A percentile compares a stretch with the other conserved stretches of the same genome.
These are phyloP conservation scores for Fusarium albidum DNA, from an alignment of 2,329 filamentous ascomycete genomes.

Conservation along the genomic window DNA sequence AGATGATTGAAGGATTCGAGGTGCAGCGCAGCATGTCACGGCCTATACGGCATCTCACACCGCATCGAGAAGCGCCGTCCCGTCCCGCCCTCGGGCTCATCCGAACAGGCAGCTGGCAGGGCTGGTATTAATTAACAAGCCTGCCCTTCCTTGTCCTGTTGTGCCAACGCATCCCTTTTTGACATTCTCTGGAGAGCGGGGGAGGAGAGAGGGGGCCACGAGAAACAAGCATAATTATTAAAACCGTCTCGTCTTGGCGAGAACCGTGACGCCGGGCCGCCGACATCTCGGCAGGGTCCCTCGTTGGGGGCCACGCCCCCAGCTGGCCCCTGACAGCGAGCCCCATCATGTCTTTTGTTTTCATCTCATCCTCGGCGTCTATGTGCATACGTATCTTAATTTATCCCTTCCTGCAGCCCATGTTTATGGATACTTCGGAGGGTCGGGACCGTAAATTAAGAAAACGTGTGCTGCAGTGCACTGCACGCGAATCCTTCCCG, in stretches of 20 bases:
- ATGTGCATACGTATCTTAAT: too few relatives aligned
- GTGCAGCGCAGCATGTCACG: slow-evolving; percentile 1
- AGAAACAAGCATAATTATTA: neutral
- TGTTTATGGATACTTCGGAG: too few relatives aligned
- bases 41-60: neutral
- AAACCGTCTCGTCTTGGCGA: slow-evolving; percentile 11
- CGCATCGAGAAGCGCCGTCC: neutral
- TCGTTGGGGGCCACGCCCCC: slow-evolving; percentile 20
- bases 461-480: too few relatives aligned
- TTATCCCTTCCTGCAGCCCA: too few relatives aligned
- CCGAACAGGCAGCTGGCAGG: neutral
- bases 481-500: too few relatives aligned
- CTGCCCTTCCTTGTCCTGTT: too few relatives aligned
- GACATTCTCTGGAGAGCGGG: neutral
- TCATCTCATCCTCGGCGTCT: too few relatives aligned
- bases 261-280: slow-evolving; percentile 17
- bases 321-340: neutral
- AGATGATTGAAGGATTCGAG: neutral
- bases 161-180: neutral
- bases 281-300: slow-evolving; percentile 15
- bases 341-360: neutral
- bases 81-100: slow-evolving; percentile 8
- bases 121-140: too few relatives aligned
- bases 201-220: neutral
- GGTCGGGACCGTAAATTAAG: too few relatives aligned